Base-by-base conservation (phyloP, 129 eudicot genomes). In the Silybum marianum region DNA sequence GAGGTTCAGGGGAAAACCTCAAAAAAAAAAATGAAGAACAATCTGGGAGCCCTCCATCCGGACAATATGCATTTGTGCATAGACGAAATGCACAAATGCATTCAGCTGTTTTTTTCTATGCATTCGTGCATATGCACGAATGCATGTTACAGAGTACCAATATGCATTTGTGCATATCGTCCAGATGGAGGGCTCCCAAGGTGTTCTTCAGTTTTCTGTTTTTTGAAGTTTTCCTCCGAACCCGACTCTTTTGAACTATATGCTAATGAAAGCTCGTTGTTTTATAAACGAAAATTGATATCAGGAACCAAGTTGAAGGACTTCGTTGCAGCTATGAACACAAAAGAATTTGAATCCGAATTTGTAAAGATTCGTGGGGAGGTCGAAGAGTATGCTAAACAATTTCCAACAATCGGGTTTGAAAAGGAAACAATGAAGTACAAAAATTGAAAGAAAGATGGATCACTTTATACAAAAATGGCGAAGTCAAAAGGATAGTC, bases 351-450 rank as follows among this genome's bases (percentile, higher is more conserved):
- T 75, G 88, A 89, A 79, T 78, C 91, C 24, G 97, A 90, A 75
- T 71, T 95, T 63, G 21, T 77, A 60, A 90, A 87, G 83, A 88
- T 95, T 22, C 82, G 95, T 36, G 79, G 73, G 3, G 90, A 84
- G 62, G 97, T 95, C 22, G 97, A 95, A 88, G 97, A 92, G 69
- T 95, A 88, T 82, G 98, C 98, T 2, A 92, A 95, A 72, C 97
- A 95, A 73, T 92, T 95, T 69, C 98, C 98, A 0, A 95, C 98
- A 39, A 85, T 95, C 46, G 98, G 98, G 40, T 95, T 95, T 68
- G 97, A 92, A 85, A 95, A 95, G 78, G 96, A 90, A 77, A 90
- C 97, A 14, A 95, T 95, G 97, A 90, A 92, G 77, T 92, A 92
- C 90, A 95, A 89, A 85, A 66, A 85, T 5, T 94, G 83, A 88